Evolutionary conservation across 352 stramenopile species (phyloP), one percentile per base, ranked within the genome.

Genomic region (Pythium rhizo-oryzae): DNA sequence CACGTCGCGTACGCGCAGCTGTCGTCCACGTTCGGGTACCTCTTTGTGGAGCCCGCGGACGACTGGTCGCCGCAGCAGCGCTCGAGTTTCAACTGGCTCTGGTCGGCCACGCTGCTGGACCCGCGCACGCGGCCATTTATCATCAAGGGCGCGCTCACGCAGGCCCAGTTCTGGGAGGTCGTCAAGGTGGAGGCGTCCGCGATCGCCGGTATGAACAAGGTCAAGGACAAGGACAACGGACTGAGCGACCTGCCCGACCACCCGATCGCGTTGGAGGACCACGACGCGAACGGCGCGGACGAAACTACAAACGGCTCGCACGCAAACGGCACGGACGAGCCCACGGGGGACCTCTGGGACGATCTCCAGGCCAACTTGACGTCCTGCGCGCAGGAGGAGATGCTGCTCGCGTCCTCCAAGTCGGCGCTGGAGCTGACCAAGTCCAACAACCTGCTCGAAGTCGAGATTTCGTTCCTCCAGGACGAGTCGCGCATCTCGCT

Each of bases 381-480:
- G 24, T 89, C 78, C 13, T 91, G 82, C 61, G 85, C 82, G 4
- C 80, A 93, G 63, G 85, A 91, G 69, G 82, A 91, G 60, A 80
- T 93, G 80, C 61, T 90, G n/a, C 59, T 91, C 51, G 82, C 75
- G 56, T 82, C 81, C 13, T 76, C 82, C 23, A 93, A 91, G 71
- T 84, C 85, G 13, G 77, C 83, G 8, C 41, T 91, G 12, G 85
- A 93, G 47, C 70, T 90, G 15, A 80, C 75, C 18, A 91, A 91
- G 64, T 91, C 83, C 7, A 90, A 71, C n/a, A 93, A 91, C 50
- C 70, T 91, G 54, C 61, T 93, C 4, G 83, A 93, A 66, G 80
- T 93, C 23, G 85, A 93, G 67, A 85, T 93, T 4, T 91, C 83
- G 12, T 92, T 91, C 50, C 89, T 92, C 46, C 83, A 91, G 39